Evolutionary conservation across 2,329 filamentous ascomycete species (phyloP).

Genomic region (Cyclaneusma minus): DNA sequence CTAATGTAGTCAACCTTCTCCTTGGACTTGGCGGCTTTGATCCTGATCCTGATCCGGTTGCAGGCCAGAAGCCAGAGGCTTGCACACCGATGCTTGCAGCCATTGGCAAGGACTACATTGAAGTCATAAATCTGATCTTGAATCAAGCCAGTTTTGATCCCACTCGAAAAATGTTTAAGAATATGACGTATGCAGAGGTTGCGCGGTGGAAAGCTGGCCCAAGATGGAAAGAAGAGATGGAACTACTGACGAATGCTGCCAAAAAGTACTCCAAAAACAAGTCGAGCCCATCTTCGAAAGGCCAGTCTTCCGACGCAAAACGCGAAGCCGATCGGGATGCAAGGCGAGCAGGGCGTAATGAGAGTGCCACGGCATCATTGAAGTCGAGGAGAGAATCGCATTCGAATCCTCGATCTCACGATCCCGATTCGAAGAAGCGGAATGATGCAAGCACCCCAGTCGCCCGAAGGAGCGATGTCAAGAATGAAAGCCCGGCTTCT

Average conservation of each 20-base stretch:
- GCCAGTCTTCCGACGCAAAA: conserved; percentile 31
- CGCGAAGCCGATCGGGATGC: conserved; percentile 17
- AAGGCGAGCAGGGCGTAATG: conserved; percentile 7
- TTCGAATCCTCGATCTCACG: conserved; percentile 12
- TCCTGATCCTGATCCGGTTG: conserved; percentile 53
- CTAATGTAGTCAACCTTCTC: conserved; percentile 28
- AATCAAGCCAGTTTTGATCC: conserved; percentile 71
- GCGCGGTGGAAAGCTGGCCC: conserved; percentile 70
- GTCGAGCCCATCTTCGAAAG: conserved; percentile 26
- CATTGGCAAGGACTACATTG: conserved; percentile 76
- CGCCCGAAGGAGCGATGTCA: no score
- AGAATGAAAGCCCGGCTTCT: no score
- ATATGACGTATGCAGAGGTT: conserved; percentile 75
- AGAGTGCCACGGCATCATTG: no score
- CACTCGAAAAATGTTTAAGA: conserved; percentile 54
- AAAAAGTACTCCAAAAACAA: conserved; percentile 46
- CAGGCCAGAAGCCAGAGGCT: conserved; percentile 41
- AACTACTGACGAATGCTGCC: conserved; percentile 62
- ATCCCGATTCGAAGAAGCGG: conserved; percentile 8
- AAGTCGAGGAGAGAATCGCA: no score
- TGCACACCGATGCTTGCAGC: conserved; percentile 89
- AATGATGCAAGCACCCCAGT: conserved; percentile 11
- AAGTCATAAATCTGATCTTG: conserved; percentile 67
- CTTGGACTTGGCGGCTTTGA: conserved; percentile 36
- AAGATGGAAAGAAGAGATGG: conserved; percentile 78